These are phyloP conservation scores for Papilionanthe hybrid DNA, from an alignment of 116 monocot species.

Conservation along the genomic window DNA sequence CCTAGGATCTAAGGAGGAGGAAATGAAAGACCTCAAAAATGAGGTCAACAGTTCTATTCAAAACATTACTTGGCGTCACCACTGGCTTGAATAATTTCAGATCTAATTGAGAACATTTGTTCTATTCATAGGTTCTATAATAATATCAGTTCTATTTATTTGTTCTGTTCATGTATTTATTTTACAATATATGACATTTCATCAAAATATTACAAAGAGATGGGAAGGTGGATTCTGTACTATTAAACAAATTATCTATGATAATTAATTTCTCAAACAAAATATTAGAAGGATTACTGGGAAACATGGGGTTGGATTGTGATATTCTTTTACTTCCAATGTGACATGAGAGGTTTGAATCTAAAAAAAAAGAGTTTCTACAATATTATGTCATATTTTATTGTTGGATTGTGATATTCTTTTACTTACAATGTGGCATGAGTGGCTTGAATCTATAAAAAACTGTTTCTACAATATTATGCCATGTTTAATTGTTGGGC, in stretches of 20 bases:
- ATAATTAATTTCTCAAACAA: neutral
- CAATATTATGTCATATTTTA: neutral
- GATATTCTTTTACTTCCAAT: neutral
- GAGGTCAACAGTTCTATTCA: no score
- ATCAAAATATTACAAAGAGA: neutral
- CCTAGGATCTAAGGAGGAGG: no score
- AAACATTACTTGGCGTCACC: no score
- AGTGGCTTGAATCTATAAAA: neutral
- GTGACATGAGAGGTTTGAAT: neutral
- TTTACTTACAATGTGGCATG: neutral
- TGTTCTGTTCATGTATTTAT: no score
- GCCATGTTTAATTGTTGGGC: no score
- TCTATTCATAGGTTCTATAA: neutral
- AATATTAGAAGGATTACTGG: neutral
- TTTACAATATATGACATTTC: neutral
- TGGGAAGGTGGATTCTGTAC: neutral
- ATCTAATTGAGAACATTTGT: neutral
- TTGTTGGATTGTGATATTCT: neutral
- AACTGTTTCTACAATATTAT: neutral
- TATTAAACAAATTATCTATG: neutral
- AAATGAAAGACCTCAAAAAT: no score
- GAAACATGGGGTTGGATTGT: neutral
- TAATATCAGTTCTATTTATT: neutral
- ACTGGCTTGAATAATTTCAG: no score
- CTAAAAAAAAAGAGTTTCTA: neutral